phyloP scores from a whole-genome alignment of 768 basidiomycete genomes.

The Grammothele lineata region DNA sequence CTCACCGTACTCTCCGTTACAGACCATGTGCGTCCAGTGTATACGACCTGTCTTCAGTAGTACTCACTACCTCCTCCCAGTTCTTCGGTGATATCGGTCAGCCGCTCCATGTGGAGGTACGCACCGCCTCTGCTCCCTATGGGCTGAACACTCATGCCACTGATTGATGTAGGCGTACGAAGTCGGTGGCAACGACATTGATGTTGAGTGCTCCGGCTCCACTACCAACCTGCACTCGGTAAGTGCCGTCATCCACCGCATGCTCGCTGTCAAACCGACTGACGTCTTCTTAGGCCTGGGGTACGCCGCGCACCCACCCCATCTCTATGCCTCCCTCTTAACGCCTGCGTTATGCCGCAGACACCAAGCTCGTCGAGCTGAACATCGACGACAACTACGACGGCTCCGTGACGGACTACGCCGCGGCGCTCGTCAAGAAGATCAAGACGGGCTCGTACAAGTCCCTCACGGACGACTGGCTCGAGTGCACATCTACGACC shows the following conservation, averaged over 20 bases:
- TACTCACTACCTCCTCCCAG: conserved; percentile 3
- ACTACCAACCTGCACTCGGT: conserved; percentile 25
- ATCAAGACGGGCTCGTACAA: conserved; percentile 35
- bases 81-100: conserved; percentile 27
- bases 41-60: no score
- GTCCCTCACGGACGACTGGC: conserved; percentile 23
- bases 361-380: conserved; percentile 25
- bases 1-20: background rate
- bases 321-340: no score
- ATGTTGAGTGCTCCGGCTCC: conserved; percentile 20
- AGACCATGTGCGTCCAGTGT: background rate
- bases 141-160: no score
- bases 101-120: conserved; percentile 25
- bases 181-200: conserved; percentile 27
- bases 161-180: conserved; percentile 15
- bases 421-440: conserved; percentile 15
- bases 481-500: conserved; percentile 25
- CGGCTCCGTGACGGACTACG: conserved; percentile 18
- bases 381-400: conserved; percentile 23
- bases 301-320: conserved; percentile 1
- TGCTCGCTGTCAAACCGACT: background rate
- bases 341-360: background rate
- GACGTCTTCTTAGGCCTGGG: conserved; percentile 14
- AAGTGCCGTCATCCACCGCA: background rate
- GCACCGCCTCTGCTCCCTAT: no score